Base-by-base conservation (phyloP, 345 rosid genomes). In the Raphanus sativus region DNA sequence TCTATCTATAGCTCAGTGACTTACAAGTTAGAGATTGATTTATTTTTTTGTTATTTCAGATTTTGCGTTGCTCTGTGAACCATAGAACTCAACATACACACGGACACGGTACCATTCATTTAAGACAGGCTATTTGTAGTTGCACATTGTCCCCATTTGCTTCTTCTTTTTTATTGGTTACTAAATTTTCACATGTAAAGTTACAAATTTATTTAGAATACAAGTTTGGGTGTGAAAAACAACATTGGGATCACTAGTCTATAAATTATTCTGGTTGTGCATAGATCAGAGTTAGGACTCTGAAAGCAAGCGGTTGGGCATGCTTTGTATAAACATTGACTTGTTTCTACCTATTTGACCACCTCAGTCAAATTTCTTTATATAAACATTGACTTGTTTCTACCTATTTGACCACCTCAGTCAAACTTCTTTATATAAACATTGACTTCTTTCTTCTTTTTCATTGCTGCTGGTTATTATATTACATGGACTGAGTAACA, bases 31-130 rank as follows among this genome's bases (percentile, higher is more conserved):
- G 50, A 54, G 50, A 17, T 5, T 24, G 42, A 58, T n/a, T n/a
- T n/a, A n/a, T n/a, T n/a, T n/a, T n/a, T n/a, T n/a, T 11, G 77
- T 72, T 78, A 48, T 78, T 72, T 73, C 81, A 73, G 77, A 29
- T 61, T 73, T 8, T 73, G 65, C 11, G 65, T 26, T 78, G 63
- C 73, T 70, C 65, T 69, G 62, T 45, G 67, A 58, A 65, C 62
- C 77, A 45, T 71, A 65, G 56, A 77, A 60, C 59, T 67, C 74
- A 33, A 72, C 13, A 71, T 54, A 59, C 62, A 59, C 67, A 42
- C 13, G 62, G 62, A 32, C 55, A 67, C 55, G 55, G 55, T 48
- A 48, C 77, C 62, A 61, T 78, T 73, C 45, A 67, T 12, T 59
- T 67, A 33, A 66, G 56, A 73, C 77, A 33, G 58, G 30, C 67